Percentiles rank a stretch among this genome's conserved stretches.
phyloP scores from a whole-genome alignment of 345 rosid genomes.

The Gynandropsis gynandra region DNA sequence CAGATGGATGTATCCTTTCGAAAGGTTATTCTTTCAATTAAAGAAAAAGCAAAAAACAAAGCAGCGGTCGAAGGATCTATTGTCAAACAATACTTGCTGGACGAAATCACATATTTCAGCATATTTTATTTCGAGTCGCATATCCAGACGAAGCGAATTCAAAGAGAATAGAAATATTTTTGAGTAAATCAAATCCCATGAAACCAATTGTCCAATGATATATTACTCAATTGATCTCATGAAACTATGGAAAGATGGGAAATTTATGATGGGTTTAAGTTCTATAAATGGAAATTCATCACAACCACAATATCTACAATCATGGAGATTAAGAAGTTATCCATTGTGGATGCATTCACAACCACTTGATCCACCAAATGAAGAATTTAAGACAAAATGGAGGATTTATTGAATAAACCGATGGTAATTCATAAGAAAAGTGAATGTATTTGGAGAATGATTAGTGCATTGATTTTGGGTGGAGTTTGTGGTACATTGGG shows the following conservation, averaged over 20 bases:
- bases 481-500: constrained; percentile 61
- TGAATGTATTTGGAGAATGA: constrained; percentile 41
- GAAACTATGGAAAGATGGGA: constrained; percentile 38
- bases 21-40: too few species aligned
- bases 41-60: too few species aligned
- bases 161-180: constrained; percentile 56
- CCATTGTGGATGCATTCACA: constrained; percentile 66
- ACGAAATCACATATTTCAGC: too few species aligned
- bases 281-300: constrained; percentile 52
- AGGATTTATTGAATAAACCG: constrained; percentile 22
- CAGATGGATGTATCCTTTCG: too few species aligned
- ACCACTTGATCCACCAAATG: constrained; percentile 61
- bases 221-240: constrained; percentile 45
- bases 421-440: constrained; percentile 23
- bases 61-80: too few species aligned
- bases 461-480: constrained; percentile 55
- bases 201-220: constrained; percentile 57
- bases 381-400: not conserved
- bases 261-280: constrained; percentile 55
- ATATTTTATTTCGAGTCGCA: too few species aligned
- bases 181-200: constrained; percentile 37
- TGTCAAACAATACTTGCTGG: too few species aligned
- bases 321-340: constrained; percentile 57
- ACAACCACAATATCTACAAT: constrained; percentile 43
- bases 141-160: constrained; percentile 54